These are phyloP conservation scores for Xylaria castorea DNA, from an alignment of 495 filamentous ascomycete genomes.

Conservation along the genomic window DNA sequence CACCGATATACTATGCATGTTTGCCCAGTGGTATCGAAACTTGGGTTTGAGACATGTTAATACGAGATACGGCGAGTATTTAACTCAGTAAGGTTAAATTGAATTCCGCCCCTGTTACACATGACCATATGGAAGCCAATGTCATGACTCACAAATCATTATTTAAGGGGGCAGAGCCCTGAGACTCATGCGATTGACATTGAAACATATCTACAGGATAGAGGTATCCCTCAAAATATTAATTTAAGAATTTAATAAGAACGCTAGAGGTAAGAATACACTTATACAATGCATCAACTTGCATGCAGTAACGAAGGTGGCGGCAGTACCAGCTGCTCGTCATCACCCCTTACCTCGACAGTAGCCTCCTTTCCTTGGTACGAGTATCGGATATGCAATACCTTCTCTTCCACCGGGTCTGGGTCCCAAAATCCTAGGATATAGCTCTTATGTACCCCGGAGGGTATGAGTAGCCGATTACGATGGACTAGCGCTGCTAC, in stretches of 20 bases:
- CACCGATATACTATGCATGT: neutral
- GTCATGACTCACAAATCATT: neutral
- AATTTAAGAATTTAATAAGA: no score
- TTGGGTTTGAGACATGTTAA: neutral
- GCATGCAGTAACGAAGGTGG: neutral
- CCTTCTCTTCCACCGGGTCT: neutral
- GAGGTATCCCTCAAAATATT: neutral
- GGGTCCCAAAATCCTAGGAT: neutral
- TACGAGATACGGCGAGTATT: conserved; percentile 21
- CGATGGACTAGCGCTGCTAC: conserved; percentile 40
- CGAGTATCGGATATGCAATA: conserved; percentile 2
- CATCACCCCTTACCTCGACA: neutral
- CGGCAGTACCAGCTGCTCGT: conserved; percentile 1
- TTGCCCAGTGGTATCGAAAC: neutral
- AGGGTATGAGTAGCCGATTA: neutral
- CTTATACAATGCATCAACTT: no score
- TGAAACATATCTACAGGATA: no score
- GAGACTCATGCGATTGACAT: neutral
- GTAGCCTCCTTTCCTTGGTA: neutral
- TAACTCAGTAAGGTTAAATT: neutral
- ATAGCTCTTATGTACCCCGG: neutral
- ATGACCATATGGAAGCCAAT: neutral
- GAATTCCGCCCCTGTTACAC: neutral
- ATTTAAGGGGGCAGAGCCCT: neutral
- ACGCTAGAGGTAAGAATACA: no score